These are phyloP conservation scores for Alternaria conjuncta DNA, from an alignment of 2,329 filamentous ascomycete genomes.

Conservation along the genomic window DNA sequence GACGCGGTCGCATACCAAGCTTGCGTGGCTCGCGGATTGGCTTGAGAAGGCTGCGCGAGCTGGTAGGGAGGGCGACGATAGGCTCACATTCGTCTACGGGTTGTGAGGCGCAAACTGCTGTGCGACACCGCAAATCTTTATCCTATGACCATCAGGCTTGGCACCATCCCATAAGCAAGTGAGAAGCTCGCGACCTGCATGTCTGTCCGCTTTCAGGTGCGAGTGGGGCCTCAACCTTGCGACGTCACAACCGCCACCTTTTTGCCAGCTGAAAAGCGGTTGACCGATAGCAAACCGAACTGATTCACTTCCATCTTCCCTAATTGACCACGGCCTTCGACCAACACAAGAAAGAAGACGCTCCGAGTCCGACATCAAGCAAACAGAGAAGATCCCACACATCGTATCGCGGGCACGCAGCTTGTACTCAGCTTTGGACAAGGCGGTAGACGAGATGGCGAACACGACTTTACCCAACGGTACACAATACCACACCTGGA, in stretches of 20 bases:
- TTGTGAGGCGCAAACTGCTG: constrained; percentile 4
- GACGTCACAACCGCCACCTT: not conserved
- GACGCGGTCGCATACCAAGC: constrained; percentile 14
- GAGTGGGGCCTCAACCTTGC: not conserved
- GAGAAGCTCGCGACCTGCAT: not conserved
- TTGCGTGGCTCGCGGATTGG: constrained; percentile 32
- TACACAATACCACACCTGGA: not conserved
- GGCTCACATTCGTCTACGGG: constrained; percentile 55
- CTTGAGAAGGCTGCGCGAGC: constrained; percentile 44
- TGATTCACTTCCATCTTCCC: not conserved
- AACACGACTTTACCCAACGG: not conserved
- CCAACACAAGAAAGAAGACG: not conserved
- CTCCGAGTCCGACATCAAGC: not conserved
- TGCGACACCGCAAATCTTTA: rapidly evolving
- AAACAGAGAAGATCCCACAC: not conserved
- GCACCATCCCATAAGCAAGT: not conserved
- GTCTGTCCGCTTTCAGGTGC: not conserved
- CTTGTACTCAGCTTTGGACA: not conserved
- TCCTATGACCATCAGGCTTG: too few relatives aligned
- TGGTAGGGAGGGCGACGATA: constrained; percentile 54
- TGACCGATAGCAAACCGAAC: not conserved
- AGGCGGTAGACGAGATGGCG: too few relatives aligned
- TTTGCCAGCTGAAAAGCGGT: not conserved
- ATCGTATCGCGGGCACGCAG: not conserved
- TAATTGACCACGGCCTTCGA: not conserved